phyloP scores from a whole-genome alignment of 1,284 basidiomycete species.

The Sparassis latifolia region DNA sequence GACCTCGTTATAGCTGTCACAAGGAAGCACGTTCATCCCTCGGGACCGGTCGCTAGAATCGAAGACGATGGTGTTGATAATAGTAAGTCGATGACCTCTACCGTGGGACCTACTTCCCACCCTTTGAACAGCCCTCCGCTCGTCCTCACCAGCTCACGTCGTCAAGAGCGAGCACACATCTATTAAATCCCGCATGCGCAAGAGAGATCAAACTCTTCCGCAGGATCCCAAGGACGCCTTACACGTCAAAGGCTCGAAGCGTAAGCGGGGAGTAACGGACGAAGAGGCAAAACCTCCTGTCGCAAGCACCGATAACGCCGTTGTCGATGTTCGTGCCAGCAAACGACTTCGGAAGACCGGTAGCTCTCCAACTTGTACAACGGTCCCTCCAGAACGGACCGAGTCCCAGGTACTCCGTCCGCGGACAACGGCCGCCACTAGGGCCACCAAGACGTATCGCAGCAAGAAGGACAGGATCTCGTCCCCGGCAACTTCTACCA shows the following conservation, averaged over 20 bases:
- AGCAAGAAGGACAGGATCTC: slow-evolving; percentile 16
- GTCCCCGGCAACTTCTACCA: slow-evolving; percentile 4
- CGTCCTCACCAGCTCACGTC: slow-evolving; percentile 15
- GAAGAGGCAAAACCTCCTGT: not conserved
- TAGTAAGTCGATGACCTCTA: too few relatives aligned
- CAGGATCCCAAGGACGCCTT: not conserved
- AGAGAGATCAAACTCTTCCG: slow-evolving; percentile 9
- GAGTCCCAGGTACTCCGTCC: slow-evolving; percentile 12
- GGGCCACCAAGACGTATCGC: slow-evolving; percentile 17
- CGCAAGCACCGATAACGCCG: slow-evolving; percentile 3
- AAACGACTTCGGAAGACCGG: slow-evolving; percentile 1
- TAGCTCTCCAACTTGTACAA: not conserved
- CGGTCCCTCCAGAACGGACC: slow-evolving; percentile 4
- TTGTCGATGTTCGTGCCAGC: slow-evolving; percentile 1
- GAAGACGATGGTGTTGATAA: too few relatives aligned
- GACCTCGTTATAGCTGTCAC: too few relatives aligned
- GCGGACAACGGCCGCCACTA: slow-evolving; percentile 7
- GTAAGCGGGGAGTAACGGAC: slow-evolving; percentile 7
- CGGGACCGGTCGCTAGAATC: too few relatives aligned
- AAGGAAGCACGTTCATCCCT: too few relatives aligned
- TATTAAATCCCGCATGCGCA: slow-evolving; percentile 17
- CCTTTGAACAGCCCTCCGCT: not conserved
- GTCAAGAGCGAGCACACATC: slow-evolving; percentile 8
- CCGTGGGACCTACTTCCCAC: too few relatives aligned
- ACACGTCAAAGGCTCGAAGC: slow-evolving; percentile 7